Percentiles rank a stretch among this genome's conserved stretches.
Conservation (phyloP, 257 asterid genomes). For the Penstemon davidsonii region DNA sequence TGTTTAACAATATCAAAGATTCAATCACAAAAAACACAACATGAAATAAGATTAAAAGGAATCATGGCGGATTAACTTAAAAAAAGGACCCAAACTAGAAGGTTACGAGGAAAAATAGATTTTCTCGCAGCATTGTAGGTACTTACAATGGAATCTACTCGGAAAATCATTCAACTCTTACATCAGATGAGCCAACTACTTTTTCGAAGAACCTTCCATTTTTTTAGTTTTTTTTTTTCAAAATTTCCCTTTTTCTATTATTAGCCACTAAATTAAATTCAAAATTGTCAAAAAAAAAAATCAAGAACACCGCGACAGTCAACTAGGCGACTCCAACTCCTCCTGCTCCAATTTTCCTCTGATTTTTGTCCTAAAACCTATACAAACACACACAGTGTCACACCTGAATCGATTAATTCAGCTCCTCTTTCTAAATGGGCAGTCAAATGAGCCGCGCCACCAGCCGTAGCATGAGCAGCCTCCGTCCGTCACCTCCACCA, state of each 20-base stretch:
- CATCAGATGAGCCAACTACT: neutral
- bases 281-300: neutral
- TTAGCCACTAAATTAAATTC: slow-evolving; percentile 12
- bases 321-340: neutral
- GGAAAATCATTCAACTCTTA: too few relatives aligned
- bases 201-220: slow-evolving; percentile 24
- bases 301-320: slow-evolving; percentile 14
- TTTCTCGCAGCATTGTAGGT: neutral
- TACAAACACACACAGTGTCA: neutral
- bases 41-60: neutral
- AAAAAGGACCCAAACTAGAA: too few relatives aligned
- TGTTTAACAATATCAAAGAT: too few relatives aligned
- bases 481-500: slow-evolving; percentile 16
- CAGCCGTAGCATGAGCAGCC: slow-evolving; percentile 30
- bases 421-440: slow-evolving; percentile 51
- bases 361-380: neutral
- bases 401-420: neutral
- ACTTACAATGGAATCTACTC: too few relatives aligned
- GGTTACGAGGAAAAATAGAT: too few relatives aligned
- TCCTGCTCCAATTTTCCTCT: neutral
- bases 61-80: neutral
- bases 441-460: slow-evolving; percentile 44
- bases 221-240: neutral
- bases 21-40: too few relatives aligned
- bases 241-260: too few relatives aligned